Evolutionary conservation across 352 stramenopile genomes (phyloP).

Genomic region (Globisporangium spiculum): DNA sequence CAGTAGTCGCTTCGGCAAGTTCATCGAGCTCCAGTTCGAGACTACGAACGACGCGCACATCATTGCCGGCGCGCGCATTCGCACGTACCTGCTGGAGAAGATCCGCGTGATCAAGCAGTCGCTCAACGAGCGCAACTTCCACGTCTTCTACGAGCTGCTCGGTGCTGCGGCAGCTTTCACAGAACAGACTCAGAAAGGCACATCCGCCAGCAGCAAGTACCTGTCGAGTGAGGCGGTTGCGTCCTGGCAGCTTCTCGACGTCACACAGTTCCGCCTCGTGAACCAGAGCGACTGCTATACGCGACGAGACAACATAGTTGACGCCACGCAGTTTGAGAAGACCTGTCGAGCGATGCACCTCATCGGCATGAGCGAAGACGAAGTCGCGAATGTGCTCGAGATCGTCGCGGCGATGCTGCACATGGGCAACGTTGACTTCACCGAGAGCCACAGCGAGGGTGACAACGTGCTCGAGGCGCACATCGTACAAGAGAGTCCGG

Average conservation of each 20-base stretch:
- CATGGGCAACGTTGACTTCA: constrained; percentile 85
- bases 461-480: constrained; percentile 27
- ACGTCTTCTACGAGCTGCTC: constrained; percentile 88
- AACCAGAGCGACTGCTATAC: constrained; percentile 71
- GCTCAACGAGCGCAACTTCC: constrained; percentile 78
- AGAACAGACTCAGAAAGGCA: constrained; percentile 1
- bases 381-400: constrained; percentile 64
- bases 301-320: constrained; percentile 64
- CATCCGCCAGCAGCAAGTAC: not conserved
- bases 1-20: constrained; percentile 89
- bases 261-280: constrained; percentile 54
- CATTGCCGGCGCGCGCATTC: constrained; percentile 76
- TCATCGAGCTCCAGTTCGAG: constrained; percentile 85
- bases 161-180: constrained; percentile 23
- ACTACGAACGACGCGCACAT: constrained; percentile 21
- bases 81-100: constrained; percentile 95
- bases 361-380: constrained; percentile 61
- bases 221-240: constrained; percentile 11
- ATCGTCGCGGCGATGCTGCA: constrained; percentile 84
- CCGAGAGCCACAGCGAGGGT: constrained; percentile 15
- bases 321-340: constrained; percentile 59
- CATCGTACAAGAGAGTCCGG: constrained; percentile 9
- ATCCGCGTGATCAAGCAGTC: constrained; percentile 86
- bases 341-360: constrained; percentile 69
- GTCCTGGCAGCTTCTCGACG: constrained; percentile 34